Evolutionary conservation across 345 rosid genomes (phyloP).

Genomic region (Melaleuca alternifolia): DNA sequence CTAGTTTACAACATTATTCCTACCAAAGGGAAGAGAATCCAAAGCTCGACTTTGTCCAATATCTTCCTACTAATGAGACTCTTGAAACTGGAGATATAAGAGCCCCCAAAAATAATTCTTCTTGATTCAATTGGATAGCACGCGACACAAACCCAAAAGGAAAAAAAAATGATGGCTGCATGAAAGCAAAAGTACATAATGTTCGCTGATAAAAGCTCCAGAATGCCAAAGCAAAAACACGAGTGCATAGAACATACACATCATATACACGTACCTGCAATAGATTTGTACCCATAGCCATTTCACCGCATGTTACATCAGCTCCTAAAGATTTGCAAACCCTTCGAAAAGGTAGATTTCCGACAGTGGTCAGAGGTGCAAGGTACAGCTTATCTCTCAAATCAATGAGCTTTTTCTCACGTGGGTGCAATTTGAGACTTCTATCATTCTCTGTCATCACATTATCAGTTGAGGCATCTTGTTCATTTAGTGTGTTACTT

Average conservation of each 20-base stretch:
- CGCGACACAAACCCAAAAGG: background rate
- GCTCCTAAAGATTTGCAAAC: conserved; percentile 89
- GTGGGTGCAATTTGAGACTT: conserved; percentile 55
- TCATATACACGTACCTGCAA: conserved; percentile 47
- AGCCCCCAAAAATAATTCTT: background rate
- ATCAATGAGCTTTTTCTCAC: conserved; percentile 85
- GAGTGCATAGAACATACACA: background rate
- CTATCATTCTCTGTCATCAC: conserved; percentile 32
- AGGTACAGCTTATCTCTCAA: conserved; percentile 83
- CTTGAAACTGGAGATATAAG: background rate
- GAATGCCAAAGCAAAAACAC: background rate
- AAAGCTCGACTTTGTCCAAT: background rate
- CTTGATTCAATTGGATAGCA: background rate
- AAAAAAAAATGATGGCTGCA: background rate
- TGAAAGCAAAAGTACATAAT: background rate
- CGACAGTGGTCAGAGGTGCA: conserved; percentile 94
- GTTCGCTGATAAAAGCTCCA: background rate
- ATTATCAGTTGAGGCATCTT: conserved; percentile 13
- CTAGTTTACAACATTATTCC: background rate
- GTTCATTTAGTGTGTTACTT: conserved; percentile 10
- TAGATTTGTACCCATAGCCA: conserved; percentile 97
- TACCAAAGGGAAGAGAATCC: background rate
- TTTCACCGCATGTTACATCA: conserved; percentile 93
- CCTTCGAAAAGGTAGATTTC: conserved; percentile 96
- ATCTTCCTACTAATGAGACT: background rate